Evolutionary conservation across 805 yeast genomes (phyloP), one percentile per base, ranked within the genome.

Genomic region (Jamesozyma lodderae): DNA sequence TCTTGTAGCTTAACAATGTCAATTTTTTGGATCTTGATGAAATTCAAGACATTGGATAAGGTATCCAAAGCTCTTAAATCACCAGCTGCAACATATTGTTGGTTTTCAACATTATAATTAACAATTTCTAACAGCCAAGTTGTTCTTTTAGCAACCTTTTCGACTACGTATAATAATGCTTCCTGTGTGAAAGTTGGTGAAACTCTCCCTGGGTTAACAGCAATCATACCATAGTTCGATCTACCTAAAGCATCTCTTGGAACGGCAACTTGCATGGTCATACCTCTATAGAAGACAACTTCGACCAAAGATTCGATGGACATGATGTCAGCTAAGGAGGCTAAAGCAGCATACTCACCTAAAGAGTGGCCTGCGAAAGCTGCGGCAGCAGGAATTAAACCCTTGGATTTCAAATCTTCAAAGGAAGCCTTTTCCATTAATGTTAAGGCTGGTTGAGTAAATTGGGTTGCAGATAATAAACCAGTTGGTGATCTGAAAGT

Each of bases 211-310:
- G 99, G 99, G 70, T 94, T 92, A 42, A 90, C 88, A 38, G 99
- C 99, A 70, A 86, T 77, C 99, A 92, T 92, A 73, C 97, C 97
- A 59, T 92, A 92, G 72, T 92, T 92, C 42, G 98, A 92, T 69
- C 97, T 82, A 35, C 99, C 99, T 36, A 67, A 61, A 40, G 79
- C 75, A 66, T 92, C 99, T 70, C 99, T 82, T 61, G 97, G 97
- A 49, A 92, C 99, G 34, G 98, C 98, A 49, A 92, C 98, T 72
- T 92, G 98, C 99, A 92, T 92, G 35, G 99, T 94, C 97, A 92
- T 92, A 75, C 99, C 99, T 73, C 99, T 81, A 76, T 92, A 94
- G 75, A 92, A 92, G 38, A 90, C 97, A 63, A 90, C 94, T 64
- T 90, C 97, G 46, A 90, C 96, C 51, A 90, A 73, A 5, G 94